A percentile compares a stretch with the other conserved stretches of the same genome.
Conservation (phyloP, 2,329 filamentous ascomycete species). For the Fusarium sterilihyphosum region DNA sequence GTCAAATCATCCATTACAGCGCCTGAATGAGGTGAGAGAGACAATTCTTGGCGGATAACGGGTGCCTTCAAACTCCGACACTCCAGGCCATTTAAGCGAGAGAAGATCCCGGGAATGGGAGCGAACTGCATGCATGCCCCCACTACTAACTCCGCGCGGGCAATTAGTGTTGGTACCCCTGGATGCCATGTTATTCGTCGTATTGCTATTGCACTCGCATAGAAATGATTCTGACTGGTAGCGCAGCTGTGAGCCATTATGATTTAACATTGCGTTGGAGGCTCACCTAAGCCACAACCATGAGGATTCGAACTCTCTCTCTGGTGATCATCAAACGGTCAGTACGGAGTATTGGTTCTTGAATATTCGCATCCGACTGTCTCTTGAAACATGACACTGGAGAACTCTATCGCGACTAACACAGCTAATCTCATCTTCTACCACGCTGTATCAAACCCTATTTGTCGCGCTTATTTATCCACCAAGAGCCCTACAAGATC, state of each 20-base stretch:
- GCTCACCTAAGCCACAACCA: conserved; percentile 37
- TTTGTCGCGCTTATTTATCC: not conserved
- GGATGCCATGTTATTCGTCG: not conserved
- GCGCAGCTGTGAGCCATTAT: not conserved
- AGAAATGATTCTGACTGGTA: not conserved
- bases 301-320: not conserved
- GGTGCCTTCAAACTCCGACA: conserved; percentile 23
- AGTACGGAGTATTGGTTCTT: not conserved
- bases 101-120: conserved; percentile 22
- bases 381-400: not conserved
- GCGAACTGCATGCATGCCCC: conserved; percentile 13
- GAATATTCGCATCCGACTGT: not conserved
- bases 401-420: not conserved
- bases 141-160: conserved; percentile 18
- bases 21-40: not conserved
- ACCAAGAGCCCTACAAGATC: not conserved
- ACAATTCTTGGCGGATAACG: conserved; percentile 31
- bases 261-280: conserved; percentile 5
- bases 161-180: conserved; percentile 15
- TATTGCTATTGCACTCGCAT: not conserved
- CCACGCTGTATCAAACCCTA: not conserved
- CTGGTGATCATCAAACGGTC: not conserved
- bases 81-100: conserved; percentile 25
- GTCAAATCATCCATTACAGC: not conserved
- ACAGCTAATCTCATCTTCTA: conserved; percentile 6